phyloP scores from a whole-genome alignment of 169 alveolate species.

The Plasmodium ovale region DNA sequence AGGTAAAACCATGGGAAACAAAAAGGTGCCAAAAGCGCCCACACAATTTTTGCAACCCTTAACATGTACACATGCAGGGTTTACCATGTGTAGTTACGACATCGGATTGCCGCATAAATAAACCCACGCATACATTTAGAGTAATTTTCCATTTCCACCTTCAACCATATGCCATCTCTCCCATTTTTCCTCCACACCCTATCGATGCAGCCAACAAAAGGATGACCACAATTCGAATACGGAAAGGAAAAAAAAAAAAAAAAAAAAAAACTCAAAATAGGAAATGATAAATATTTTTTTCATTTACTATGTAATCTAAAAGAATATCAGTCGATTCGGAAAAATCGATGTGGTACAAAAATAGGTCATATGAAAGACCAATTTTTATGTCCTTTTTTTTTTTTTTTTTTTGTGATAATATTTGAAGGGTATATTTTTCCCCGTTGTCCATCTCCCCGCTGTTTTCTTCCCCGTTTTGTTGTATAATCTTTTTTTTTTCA shows the following conservation, averaged over 20 bases:
- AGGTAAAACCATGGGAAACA: slow-evolving; percentile 13
- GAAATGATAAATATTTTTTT: slow-evolving; percentile 39
- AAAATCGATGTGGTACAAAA: slow-evolving; percentile 51
- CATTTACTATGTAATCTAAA: slow-evolving; percentile 61
- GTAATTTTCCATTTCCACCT: too few species aligned
- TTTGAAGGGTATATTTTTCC: neutral
- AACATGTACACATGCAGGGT: too few species aligned
- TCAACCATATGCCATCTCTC: too few species aligned
- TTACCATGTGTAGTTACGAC: too few species aligned
- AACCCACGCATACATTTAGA: too few species aligned
- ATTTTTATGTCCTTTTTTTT: slow-evolving; percentile 12
- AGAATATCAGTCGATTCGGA: slow-evolving; percentile 33
- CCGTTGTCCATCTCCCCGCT: neutral
- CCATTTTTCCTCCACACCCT: too few species aligned
- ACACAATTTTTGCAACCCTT: too few species aligned
- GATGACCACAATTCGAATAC: neutral
- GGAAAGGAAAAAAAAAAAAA: neutral
- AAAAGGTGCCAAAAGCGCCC: neutral
- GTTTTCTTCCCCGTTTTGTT: neutral
- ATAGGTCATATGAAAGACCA: slow-evolving; percentile 31
- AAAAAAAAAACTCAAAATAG: slow-evolving; percentile 13
- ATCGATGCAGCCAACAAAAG: neutral
- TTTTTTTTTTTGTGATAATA: neutral
- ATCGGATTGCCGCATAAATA: too few species aligned
- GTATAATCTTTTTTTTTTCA: neutral